Evolutionary conservation across 1,284 basidiomycete species (phyloP).

Genomic region (Sphagnurus paluster): DNA sequence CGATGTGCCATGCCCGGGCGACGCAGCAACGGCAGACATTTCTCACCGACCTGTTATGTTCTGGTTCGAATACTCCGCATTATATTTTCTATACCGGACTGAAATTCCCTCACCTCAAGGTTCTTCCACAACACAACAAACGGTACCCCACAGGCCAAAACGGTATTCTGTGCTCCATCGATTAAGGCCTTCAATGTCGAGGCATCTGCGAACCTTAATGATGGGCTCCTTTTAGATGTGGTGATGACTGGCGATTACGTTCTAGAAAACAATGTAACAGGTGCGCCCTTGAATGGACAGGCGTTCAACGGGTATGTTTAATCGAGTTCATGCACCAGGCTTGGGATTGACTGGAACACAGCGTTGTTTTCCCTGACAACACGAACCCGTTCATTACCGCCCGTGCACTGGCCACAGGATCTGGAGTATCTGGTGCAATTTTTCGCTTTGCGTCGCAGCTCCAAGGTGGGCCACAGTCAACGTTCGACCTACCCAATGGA

Average conservation of each 20-base stretch:
- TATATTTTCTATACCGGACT: not conserved
- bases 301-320: constrained; percentile 66
- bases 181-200: constrained; percentile 44
- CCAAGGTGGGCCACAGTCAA: constrained; percentile 36
- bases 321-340: no score
- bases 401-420: constrained; percentile 44
- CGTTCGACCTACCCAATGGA: constrained; percentile 47
- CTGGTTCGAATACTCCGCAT: constrained; percentile 44
- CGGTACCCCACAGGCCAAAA: constrained; percentile 39
- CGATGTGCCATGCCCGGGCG: constrained; percentile 37
- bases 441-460: constrained; percentile 46
- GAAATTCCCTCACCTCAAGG: constrained; percentile 25
- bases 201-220: constrained; percentile 45
- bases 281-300: constrained; percentile 37
- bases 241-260: constrained; percentile 27
- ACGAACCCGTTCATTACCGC: constrained; percentile 46
- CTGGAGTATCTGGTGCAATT: constrained; percentile 56
- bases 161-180: constrained; percentile 56
- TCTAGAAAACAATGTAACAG: constrained; percentile 51
- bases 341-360: no score
- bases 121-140: constrained; percentile 35
- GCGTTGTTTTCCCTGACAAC: constrained; percentile 45
- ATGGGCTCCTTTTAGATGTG: constrained; percentile 40
- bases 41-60: constrained; percentile 60
- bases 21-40: constrained; percentile 30